These are phyloP conservation scores for Phaeotremella skinneri DNA, from an alignment of 768 basidiomycete species.

Conservation along the genomic window DNA sequence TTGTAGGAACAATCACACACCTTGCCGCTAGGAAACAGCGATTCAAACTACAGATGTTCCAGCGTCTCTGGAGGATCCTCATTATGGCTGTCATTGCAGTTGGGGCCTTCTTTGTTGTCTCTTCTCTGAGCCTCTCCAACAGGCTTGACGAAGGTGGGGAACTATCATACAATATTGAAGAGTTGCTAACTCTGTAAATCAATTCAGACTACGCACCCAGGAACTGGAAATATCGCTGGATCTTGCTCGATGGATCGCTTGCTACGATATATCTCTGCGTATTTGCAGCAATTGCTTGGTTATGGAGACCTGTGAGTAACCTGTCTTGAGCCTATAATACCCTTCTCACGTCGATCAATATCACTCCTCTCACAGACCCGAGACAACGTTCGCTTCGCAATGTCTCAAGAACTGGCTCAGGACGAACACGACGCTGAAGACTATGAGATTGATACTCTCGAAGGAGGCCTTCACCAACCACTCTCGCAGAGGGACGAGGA, in stretches of 20 bases:
- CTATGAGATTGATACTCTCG: constrained; percentile 37
- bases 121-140: constrained; percentile 84
- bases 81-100: constrained; percentile 77
- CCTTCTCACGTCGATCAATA: too few species aligned
- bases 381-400: constrained; percentile 62
- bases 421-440: constrained; percentile 45
- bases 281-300: constrained; percentile 75
- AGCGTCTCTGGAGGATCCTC: constrained; percentile 77
- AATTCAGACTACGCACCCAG: constrained; percentile 79
- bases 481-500: constrained; percentile 57
- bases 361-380: constrained; percentile 48
- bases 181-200: neutral
- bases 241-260: constrained; percentile 93
- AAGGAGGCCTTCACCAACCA: constrained; percentile 76
- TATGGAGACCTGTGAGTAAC: constrained; percentile 76
- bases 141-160: constrained; percentile 77
- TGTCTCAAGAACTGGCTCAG: constrained; percentile 95
- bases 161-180: neutral
- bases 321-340: too few species aligned
- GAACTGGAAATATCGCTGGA: constrained; percentile 89
- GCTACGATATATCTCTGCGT: constrained; percentile 79
- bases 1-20: constrained; percentile 78
- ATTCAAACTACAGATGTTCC: constrained; percentile 86
- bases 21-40: constrained; percentile 79
- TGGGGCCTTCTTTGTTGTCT: constrained; percentile 85